These are phyloP conservation scores for Phytophthora citrophthora DNA, from an alignment of 352 stramenopile species.

Conservation along the genomic window DNA sequence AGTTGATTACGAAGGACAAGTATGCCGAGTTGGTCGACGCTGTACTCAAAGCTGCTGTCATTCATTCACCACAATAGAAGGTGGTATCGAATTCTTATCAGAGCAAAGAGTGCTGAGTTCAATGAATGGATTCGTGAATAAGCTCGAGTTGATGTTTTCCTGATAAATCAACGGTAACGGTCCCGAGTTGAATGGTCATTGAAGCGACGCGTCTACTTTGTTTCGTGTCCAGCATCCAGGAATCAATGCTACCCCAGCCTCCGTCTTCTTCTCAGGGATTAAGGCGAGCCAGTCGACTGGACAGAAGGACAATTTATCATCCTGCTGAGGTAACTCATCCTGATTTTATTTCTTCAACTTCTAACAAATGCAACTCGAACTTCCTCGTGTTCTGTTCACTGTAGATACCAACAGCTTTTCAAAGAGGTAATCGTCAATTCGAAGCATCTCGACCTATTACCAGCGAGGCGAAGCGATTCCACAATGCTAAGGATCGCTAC, in stretches of 20 bases:
- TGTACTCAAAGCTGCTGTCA: slow-evolving; percentile 39
- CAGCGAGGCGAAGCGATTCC: slow-evolving; percentile 34
- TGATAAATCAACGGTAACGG: slow-evolving; percentile 11
- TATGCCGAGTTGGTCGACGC: slow-evolving; percentile 51
- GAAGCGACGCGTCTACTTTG: slow-evolving; percentile 11
- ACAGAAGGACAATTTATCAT: slow-evolving; percentile 44
- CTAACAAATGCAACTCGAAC: too few relatives aligned
- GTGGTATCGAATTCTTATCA: neutral
- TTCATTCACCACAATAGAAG: slow-evolving; percentile 35
- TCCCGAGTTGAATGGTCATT: neutral
- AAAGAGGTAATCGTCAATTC: slow-evolving; percentile 34
- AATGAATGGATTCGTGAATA: neutral
- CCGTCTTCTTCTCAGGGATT: slow-evolving; percentile 7
- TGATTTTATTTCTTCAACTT: too few relatives aligned
- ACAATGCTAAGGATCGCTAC: slow-evolving; percentile 39
- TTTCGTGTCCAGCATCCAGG: neutral
- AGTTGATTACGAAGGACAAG: slow-evolving; percentile 57
- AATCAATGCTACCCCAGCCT: slow-evolving; percentile 23
- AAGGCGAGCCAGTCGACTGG: slow-evolving; percentile 12
- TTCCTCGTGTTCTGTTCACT: too few relatives aligned
- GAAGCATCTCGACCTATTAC: slow-evolving; percentile 43
- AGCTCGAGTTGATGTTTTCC: neutral
- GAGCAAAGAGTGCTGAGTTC: neutral
- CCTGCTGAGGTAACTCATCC: slow-evolving; percentile 36
- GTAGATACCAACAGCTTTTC: slow-evolving; percentile 38